Base-by-base conservation (phyloP, 2,329 filamentous ascomycete species). In the Alternaria burnsii region DNA sequence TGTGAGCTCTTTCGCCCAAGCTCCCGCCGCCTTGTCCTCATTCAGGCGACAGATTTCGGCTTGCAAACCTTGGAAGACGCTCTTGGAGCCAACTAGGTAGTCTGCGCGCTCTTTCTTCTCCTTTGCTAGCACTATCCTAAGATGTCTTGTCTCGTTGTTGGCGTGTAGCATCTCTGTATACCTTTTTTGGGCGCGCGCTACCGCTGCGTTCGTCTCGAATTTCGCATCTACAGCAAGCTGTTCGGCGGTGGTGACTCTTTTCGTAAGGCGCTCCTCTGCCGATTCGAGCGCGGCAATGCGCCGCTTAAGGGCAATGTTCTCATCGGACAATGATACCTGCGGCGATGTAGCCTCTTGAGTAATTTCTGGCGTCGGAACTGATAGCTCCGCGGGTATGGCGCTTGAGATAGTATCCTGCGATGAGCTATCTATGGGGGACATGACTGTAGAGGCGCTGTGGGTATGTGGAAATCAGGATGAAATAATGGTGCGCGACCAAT, bases 121-220 rank as follows among this genome's bases (percentile, higher is more conserved):
- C 9, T 18, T 32, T 3, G 46, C 34, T 18, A 59, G 41, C 11
- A 16, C 28, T 32, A 43, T n/a, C 41, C 18, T 16, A 3, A 62
- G 40, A 5, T 59, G 26, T 16, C 56, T 41, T 9, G 20, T 32
- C 44, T 59, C 55, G 34, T 58, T 58, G 10, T 59, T 55, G 24
- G 59, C 59, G 14, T 55, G 59, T 4, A 62, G 5, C 51, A 41
- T 62, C 24, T 62, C 46, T 7, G 55, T 59, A 22, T 59, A 59
- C 3, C 59, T 44, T 11, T 20, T 16, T 36, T 62, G 51, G 9
- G 59, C 59, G 20, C 59, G 55, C 8, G 32, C 41, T 7, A 14
- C 48, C n/a, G 59, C 59, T n/a, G 43, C 56, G 26, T 44, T 18
- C 16, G 14, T 32, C 9, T 57, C 32, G 16, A 11, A 14, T 22